Evolutionary conservation across 345 rosid genomes (phyloP), one percentile per base, ranked within the genome.

Genomic region (Eucalyptus globulus): DNA sequence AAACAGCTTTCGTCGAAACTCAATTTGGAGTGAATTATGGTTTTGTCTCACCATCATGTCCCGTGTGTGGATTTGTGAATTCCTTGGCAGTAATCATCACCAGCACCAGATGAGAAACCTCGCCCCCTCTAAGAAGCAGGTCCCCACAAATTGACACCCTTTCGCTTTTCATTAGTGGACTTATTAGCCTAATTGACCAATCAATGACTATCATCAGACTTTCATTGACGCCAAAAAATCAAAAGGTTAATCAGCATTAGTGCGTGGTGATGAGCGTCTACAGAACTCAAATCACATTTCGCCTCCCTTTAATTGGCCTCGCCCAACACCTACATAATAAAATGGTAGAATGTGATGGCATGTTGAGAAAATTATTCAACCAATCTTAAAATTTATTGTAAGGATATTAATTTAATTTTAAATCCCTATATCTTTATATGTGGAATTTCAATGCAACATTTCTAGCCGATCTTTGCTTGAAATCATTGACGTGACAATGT

Each of bases 401-500:
- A 3, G 4, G 2, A 26, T 26, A 11, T 11, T 5, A 11, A 26
- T 26, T 67, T 1, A 31, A 15, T 67, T 15, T 1, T 43, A 43
- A 43, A 43, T 6, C 5, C 43, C 2, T 6, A 43, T 5, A 43
- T 43, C 2, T 43, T 43, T 43, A 43, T 43, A 43, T 43, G 43
- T 6, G 43, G 5, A 43, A 43, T 1, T 49, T 2, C 15, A 13
- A 49, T 49, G 50, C 15, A 51, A 1, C 7, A 51, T 51, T 51
- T 51, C 4, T 7, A 7, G 9, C 4, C 4, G 1, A 67, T 15
- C 2, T 67, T 8, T 0, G 0, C 40, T 5, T 34, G 2, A 67
- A 67, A 27, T 60, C 0, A 1, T 0, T 60, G 2, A 60, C 1
- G 3, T 11, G n/a, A 27, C 7, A 6, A 11, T 12, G 31, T 60